A percentile compares a stretch with the other conserved stretches of the same genome.
These are phyloP conservation scores for Hyaloperonospora brassicae DNA, from an alignment of 352 stramenopile species.

Conservation along the genomic window DNA sequence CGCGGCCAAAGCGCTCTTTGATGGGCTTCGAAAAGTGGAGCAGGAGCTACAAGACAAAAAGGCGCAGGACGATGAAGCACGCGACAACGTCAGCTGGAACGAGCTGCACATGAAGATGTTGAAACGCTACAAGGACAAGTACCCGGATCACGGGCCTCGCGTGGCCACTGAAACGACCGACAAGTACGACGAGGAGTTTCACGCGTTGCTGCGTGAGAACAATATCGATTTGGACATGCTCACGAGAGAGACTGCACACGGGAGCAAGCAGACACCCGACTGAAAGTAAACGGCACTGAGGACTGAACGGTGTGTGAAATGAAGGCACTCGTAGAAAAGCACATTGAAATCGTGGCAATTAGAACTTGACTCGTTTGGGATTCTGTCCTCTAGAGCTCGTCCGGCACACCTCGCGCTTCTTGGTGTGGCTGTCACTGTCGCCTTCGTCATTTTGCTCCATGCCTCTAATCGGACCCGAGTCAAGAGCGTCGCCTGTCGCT, in stretches of 20 bases:
- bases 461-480: constrained; percentile 36
- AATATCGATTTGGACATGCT: constrained; percentile 59
- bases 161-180: constrained; percentile 41
- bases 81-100: constrained; percentile 72
- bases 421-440: constrained; percentile 7
- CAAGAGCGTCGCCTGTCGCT: constrained; percentile 44
- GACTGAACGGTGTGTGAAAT: too few relatives aligned
- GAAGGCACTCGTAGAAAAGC: too few relatives aligned
- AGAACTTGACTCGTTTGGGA: constrained; percentile 45
- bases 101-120: constrained; percentile 67
- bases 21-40: constrained; percentile 67
- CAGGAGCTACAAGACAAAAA: constrained; percentile 58
- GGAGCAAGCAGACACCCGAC: constrained; percentile 23
- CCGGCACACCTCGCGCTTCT: constrained; percentile 8
- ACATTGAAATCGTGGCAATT: constrained; percentile 6
- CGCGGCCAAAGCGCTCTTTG: constrained; percentile 53
- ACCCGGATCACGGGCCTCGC: constrained; percentile 48
- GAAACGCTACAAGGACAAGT: constrained; percentile 72
- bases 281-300: background rate
- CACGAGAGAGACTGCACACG: constrained; percentile 35
- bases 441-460: constrained; percentile 28
- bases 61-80: constrained; percentile 35
- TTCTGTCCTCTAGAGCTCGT: too few relatives aligned
- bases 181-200: constrained; percentile 81
- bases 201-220: constrained; percentile 70